phyloP scores from a whole-genome alignment of 2,329 filamentous ascomycete genomes.

The Trichoderma lentiforme region DNA sequence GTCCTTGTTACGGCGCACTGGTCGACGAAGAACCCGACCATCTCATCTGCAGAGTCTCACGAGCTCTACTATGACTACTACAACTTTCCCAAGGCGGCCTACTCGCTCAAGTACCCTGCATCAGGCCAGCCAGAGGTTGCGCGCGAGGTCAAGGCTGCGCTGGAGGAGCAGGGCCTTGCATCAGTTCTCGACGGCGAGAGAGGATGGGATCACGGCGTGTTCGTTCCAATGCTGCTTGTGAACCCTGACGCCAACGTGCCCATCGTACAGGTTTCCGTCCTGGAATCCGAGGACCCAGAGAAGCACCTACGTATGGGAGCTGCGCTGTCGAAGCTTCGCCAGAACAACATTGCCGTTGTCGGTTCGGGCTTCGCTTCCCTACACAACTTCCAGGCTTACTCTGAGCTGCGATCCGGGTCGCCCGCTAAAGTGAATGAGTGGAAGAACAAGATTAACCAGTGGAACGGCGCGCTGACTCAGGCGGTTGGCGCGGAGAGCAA shows the following conservation, averaged over 20 bases:
- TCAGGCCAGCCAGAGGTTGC: conserved; percentile 54
- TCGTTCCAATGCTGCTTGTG: conserved; percentile 55
- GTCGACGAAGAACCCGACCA: conserved; percentile 46
- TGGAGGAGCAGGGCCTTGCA: conserved; percentile 46
- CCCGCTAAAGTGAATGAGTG: conserved; percentile 25
- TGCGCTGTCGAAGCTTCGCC: conserved; percentile 49
- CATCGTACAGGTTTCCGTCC: conserved; percentile 56
- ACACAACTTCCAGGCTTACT: conserved; percentile 52
- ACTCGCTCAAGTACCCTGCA: conserved; percentile 54
- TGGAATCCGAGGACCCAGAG: conserved; percentile 48
- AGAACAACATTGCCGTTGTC: conserved; percentile 53
- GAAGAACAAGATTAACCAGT: conserved; percentile 32
- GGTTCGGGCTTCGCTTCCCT: conserved; percentile 60
- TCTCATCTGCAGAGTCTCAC: conserved; percentile 48
- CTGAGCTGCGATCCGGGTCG: conserved; percentile 30
- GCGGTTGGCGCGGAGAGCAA: conserved; percentile 35
- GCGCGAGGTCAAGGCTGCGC: conserved; percentile 41
- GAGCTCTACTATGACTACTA: conserved; percentile 56
- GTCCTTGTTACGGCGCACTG: conserved; percentile 59
- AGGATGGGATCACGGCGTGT: conserved; percentile 60
- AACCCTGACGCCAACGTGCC: conserved; percentile 50
- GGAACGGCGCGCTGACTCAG: conserved; percentile 46
- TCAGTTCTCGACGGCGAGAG: conserved; percentile 38
- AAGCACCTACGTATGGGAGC: conserved; percentile 51
- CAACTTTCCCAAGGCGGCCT: conserved; percentile 55